Conservation (phyloP, 345 rosid genomes). For the Clausena lansium region DNA sequence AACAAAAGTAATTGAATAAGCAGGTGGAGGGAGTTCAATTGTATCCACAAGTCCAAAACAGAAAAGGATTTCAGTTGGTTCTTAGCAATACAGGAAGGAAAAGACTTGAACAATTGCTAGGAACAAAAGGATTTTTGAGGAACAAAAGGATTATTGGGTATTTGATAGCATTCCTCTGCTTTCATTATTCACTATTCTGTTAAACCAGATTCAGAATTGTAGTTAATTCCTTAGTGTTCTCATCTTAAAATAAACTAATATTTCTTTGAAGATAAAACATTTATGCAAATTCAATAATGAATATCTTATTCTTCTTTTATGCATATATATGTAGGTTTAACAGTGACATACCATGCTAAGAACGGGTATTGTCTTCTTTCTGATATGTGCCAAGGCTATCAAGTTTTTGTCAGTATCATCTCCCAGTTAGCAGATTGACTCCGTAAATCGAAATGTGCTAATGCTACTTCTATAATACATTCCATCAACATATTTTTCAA, state of each 20-base stretch:
- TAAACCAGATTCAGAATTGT: not conserved
- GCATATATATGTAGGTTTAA: conserved; percentile 57
- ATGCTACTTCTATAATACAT: not conserved
- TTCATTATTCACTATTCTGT: too few species aligned
- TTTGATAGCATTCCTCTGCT: too few species aligned
- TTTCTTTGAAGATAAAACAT: not conserved
- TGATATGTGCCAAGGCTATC: conserved; percentile 91
- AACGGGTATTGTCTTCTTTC: conserved; percentile 89
- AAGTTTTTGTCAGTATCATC: conserved; percentile 69
- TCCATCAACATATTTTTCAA: not conserved
- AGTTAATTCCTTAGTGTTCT: not conserved
- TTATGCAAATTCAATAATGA: not conserved
- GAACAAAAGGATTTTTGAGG: too few species aligned
- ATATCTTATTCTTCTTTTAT: not conserved
- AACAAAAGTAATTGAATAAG: too few species aligned
- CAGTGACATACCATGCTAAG: conserved; percentile 93
- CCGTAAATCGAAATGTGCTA: not conserved
- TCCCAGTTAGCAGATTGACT: conserved; percentile 63
- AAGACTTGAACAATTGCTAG: too few species aligned
- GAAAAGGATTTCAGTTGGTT: too few species aligned
- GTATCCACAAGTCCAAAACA: too few species aligned
- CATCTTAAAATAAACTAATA: not conserved
- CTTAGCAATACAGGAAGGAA: too few species aligned
- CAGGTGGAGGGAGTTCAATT: too few species aligned
- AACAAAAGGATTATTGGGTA: too few species aligned